Percentiles rank a stretch among this genome's conserved stretches.
These are phyloP conservation scores for Termitomyces sp. DNA, from an alignment of 768 basidiomycete genomes.

Conservation along the genomic window DNA sequence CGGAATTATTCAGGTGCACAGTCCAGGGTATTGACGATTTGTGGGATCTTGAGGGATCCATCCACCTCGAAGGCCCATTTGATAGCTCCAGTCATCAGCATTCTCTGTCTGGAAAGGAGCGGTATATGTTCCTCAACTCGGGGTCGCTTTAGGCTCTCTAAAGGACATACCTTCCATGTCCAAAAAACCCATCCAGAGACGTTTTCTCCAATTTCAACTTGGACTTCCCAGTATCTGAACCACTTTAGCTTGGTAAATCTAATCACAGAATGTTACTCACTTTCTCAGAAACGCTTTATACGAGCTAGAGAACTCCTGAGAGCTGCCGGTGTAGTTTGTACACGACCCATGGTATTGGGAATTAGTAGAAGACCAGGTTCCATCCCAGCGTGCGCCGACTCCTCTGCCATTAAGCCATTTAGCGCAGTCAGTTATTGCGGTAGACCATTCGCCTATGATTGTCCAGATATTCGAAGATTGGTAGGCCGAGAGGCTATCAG, in stretches of 20 bases:
- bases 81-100: constrained; percentile 75
- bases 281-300: constrained; percentile 61
- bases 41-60: constrained; percentile 74
- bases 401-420: constrained; percentile 77
- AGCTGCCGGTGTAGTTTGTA: constrained; percentile 54
- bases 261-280: constrained; percentile 29
- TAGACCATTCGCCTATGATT: constrained; percentile 77
- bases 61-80: constrained; percentile 65
- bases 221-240: constrained; percentile 72
- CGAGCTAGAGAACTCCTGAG: constrained; percentile 47
- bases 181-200: constrained; percentile 72
- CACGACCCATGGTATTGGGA: constrained; percentile 56
- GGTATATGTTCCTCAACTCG: neutral
- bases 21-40: constrained; percentile 57
- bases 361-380: constrained; percentile 37
- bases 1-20: constrained; percentile 36
- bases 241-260: neutral
- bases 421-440: constrained; percentile 69
- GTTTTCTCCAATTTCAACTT: constrained; percentile 68
- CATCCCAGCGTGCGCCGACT: constrained; percentile 67
- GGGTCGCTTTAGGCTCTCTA: neutral
- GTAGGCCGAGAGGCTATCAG: constrained; percentile 38
- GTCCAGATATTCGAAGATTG: constrained; percentile 62
- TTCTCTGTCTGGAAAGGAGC: constrained; percentile 43
- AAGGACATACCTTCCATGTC: constrained; percentile 65